A percentile compares a stretch with the other conserved stretches of the same genome.
Evolutionary conservation across 805 yeast genomes (phyloP).

Genomic region (Lipomyces kockii): DNA sequence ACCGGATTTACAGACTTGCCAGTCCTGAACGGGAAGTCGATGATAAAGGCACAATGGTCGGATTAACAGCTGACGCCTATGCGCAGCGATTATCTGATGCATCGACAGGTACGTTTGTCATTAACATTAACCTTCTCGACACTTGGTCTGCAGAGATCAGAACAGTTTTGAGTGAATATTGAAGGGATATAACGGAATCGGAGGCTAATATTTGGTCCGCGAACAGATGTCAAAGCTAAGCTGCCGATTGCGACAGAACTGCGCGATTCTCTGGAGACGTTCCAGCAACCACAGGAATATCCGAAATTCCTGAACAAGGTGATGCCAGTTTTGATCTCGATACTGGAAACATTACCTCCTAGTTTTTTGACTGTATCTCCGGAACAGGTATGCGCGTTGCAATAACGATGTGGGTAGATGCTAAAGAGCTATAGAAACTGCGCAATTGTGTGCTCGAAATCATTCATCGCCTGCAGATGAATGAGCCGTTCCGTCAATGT

Average conservation of each 20-base stretch:
- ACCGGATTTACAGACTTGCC: neutral
- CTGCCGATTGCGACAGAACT: conserved; percentile 78
- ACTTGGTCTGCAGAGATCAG: neutral
- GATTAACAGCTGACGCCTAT: conserved; percentile 27
- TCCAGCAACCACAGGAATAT: conserved; percentile 80
- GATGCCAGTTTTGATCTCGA: conserved; percentile 69
- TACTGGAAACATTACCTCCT: conserved; percentile 71
- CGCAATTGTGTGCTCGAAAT: conserved; percentile 78
- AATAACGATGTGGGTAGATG: neutral
- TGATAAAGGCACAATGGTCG: conserved; percentile 25
- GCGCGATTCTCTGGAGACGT: conserved; percentile 83
- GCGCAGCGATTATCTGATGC: conserved; percentile 35
- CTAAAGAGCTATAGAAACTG: conserved; percentile 57
- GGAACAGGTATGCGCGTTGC: conserved; percentile 50
- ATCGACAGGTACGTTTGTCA: conserved; percentile 23
- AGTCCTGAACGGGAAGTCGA: neutral
- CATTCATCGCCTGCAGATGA: conserved; percentile 78
- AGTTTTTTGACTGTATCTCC: conserved; percentile 66
- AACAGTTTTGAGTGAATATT: neutral
- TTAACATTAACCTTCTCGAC: neutral
- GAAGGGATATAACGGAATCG: neutral
- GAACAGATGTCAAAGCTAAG: conserved; percentile 59
- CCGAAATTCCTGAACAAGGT: conserved; percentile 71
- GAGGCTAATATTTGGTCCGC: neutral
- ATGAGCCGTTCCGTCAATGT: conserved; percentile 76